Evolutionary conservation across 306 rosid species (phyloP).

Genomic region (Luffa aegyptiaca): DNA sequence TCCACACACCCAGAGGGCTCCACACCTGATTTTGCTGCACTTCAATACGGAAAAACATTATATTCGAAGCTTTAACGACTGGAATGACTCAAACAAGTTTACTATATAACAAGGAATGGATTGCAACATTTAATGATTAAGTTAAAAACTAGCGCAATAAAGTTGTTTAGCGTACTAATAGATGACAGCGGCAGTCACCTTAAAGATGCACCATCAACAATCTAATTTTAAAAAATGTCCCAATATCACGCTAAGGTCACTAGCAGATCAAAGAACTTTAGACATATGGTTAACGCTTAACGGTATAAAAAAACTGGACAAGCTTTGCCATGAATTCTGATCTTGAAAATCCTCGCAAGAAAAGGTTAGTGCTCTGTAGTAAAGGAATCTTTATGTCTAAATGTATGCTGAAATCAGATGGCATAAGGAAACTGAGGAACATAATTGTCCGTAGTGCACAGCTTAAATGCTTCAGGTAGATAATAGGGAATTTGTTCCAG

Average conservation of each 20-base stretch:
- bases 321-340: not conserved
- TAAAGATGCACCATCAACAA: not conserved
- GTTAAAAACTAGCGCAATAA: not conserved
- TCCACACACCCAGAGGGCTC: constrained; percentile 69
- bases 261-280: not conserved
- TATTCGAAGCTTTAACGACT: not conserved
- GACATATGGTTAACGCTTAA: not conserved
- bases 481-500: not conserved
- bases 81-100: not conserved
- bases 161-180: not conserved
- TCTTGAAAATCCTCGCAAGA: not conserved
- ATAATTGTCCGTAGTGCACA: not conserved
- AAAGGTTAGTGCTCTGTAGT: not conserved
- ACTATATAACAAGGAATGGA: not conserved
- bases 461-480: not conserved
- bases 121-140: not conserved
- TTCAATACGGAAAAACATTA: not conserved
- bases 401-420: not conserved
- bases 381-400: not conserved
- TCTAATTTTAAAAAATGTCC: not conserved
- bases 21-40: constrained; percentile 81
- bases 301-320: not conserved
- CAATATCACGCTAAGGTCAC: not conserved
- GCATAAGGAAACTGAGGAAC: no score
- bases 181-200: not conserved